Conservation (phyloP, 2,329 filamentous ascomycete species). For the Colletotrichum scovillei region DNA sequence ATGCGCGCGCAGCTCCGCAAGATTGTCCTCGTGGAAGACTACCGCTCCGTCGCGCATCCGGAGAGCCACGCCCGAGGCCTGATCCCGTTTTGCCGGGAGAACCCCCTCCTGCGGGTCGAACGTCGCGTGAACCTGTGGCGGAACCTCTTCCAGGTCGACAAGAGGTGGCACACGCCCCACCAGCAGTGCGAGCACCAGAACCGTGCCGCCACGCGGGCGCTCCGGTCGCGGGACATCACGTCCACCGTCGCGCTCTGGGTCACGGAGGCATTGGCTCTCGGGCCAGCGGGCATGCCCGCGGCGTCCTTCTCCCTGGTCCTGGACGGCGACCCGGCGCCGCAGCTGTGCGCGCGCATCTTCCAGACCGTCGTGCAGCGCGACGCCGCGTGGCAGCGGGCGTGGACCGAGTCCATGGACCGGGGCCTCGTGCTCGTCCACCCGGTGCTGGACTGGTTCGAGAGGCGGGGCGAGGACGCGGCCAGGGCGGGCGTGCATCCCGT, state of each 20-base stretch:
- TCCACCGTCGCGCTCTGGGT: neutral
- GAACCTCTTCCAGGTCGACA: neutral
- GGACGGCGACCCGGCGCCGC: neutral
- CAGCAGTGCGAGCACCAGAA: too few relatives aligned
- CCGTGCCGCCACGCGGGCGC: too few relatives aligned
- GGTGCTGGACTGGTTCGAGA: too few relatives aligned
- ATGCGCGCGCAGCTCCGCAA: neutral
- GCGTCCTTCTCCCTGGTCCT: neutral
- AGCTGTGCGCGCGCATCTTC: neutral
- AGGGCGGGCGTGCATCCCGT: too few relatives aligned
- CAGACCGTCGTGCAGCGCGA: neutral
- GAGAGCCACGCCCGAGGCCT: constrained; percentile 15
- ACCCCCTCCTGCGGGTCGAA: neutral
- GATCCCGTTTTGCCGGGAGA: constrained; percentile 12
- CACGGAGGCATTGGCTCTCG: neutral
- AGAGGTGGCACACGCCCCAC: neutral
- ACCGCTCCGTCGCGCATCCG: neutral
- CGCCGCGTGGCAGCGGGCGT: neutral
- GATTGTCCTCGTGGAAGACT: neutral
- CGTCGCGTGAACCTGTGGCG: constrained; percentile 12
- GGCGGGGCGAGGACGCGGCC: too few relatives aligned
- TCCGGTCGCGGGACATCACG: neutral
- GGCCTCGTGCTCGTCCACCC: too few relatives aligned
- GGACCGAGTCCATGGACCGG: too few relatives aligned
- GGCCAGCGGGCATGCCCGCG: constrained; percentile 2